Evolutionary conservation across 176 grass and related monocot genomes (phyloP).

Genomic region (Lolium multiflorum): DNA sequence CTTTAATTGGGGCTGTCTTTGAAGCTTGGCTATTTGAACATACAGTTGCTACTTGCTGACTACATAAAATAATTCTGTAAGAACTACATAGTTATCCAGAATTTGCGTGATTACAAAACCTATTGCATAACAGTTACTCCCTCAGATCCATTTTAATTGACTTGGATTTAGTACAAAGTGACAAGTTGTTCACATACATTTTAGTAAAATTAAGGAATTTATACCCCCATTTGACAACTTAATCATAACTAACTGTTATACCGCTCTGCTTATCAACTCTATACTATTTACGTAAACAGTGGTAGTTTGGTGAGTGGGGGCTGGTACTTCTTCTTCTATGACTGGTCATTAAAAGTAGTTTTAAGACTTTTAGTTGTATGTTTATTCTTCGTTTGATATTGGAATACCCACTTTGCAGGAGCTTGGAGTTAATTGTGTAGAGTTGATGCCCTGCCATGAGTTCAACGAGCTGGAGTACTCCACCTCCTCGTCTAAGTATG

Average conservation of each 20-base stretch:
- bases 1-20: conserved; percentile 69
- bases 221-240: conserved; percentile 10
- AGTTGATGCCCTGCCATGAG: conserved; percentile 96
- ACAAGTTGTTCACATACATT: not conserved
- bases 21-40: conserved; percentile 92
- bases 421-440: conserved; percentile 93
- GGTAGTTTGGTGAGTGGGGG: not conserved
- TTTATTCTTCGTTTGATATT: conserved; percentile 41
- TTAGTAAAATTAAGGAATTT: not conserved
- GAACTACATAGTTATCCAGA: not conserved
- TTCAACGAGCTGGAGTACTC: conserved; percentile 96
- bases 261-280: conserved; percentile 15
- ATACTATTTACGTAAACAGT: not conserved
- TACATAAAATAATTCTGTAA: not conserved
- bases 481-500: conserved; percentile 71
- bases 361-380: conserved; percentile 8
- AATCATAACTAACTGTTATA: conserved; percentile 4
- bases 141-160: no score
- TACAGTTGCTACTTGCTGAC: conserved; percentile 40
- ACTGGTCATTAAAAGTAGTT: not conserved
- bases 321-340: conserved; percentile 5
- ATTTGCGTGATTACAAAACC: not conserved
- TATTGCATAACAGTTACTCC: not conserved
- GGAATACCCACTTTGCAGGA: conserved; percentile 57
- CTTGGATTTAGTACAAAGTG: no score